phyloP scores from a whole-genome alignment of 371 early-diverging fungal genomes.

The Rhizopus sp. region DNA sequence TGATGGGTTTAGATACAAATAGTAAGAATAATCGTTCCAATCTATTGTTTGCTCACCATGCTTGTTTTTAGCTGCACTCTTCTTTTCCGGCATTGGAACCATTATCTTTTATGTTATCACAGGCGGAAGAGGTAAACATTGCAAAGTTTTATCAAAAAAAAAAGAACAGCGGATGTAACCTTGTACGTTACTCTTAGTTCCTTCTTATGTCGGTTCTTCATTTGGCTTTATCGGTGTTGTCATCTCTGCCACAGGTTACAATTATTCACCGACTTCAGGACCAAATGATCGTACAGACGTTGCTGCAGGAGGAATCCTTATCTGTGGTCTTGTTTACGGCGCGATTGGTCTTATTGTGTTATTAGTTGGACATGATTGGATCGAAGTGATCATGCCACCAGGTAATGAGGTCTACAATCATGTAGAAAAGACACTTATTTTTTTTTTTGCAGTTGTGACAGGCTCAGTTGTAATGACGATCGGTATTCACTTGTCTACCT shows the following conservation, averaged over 20 bases:
- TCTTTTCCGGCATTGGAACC: conserved; percentile 63
- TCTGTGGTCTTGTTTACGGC: conserved; percentile 51
- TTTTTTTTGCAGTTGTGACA: conserved; percentile 43
- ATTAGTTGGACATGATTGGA: conserved; percentile 52
- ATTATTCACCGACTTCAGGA: conserved; percentile 28
- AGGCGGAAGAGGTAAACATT: conserved; percentile 42
- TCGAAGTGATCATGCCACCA: conserved; percentile 61
- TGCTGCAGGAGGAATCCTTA: conserved; percentile 58
- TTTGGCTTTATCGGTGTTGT: conserved; percentile 59
- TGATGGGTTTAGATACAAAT: conserved; percentile 59
- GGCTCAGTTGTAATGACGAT: conserved; percentile 62
- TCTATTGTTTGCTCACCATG: not conserved
- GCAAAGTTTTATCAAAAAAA: not conserved
- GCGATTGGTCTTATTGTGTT: conserved; percentile 47
- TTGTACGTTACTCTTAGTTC: conserved; percentile 28
- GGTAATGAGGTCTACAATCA: conserved; percentile 27
- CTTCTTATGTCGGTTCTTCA: conserved; percentile 61
- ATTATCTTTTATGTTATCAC: conserved; percentile 57
- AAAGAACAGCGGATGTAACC: too few species aligned
- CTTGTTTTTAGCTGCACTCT: conserved; percentile 43
- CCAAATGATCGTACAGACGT: conserved; percentile 36
- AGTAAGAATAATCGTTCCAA: conserved; percentile 28
- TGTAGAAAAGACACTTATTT: conserved; percentile 1
- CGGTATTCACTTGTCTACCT: conserved; percentile 53
- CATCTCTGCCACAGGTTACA: conserved; percentile 51